These are phyloP conservation scores for Hymenoscyphus fructigenus DNA, from an alignment of 2,329 filamentous ascomycete species.

Conservation along the genomic window DNA sequence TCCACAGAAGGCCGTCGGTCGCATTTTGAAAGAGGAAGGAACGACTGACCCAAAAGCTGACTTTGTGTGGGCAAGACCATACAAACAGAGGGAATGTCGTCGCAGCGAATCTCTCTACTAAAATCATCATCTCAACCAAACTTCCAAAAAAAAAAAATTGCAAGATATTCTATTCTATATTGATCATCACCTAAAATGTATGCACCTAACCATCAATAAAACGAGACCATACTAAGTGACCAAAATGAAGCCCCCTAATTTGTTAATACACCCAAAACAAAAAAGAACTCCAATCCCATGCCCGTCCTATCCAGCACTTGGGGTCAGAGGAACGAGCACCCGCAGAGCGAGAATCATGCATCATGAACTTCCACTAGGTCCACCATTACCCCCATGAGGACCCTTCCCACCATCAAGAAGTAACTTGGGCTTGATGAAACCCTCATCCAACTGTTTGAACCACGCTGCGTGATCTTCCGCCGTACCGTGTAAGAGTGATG, in stretches of 20 bases:
- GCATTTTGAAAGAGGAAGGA: no score
- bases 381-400: slow-evolving; percentile 29
- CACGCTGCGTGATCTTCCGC: slow-evolving; percentile 85
- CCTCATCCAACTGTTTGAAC: slow-evolving; percentile 91
- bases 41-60: no score
- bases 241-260: neutral
- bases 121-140: no score
- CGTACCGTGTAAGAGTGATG: slow-evolving; percentile 73
- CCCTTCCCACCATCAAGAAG: slow-evolving; percentile 67
- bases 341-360: neutral
- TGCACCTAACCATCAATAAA: neutral
- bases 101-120: no score
- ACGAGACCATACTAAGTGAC: neutral
- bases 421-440: slow-evolving; percentile 90
- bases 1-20: no score
- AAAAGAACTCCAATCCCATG: slow-evolving; percentile 7
- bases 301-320: slow-evolving; percentile 15
- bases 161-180: no score
- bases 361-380: slow-evolving; percentile 23
- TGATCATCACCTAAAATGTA: no score
- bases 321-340: slow-evolving; percentile 5
- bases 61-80: no score
- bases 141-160: no score
- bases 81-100: no score
- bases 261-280: neutral